Base-by-base conservation (phyloP, 352 stramenopile species). In the Globisporangium cederbergense region DNA sequence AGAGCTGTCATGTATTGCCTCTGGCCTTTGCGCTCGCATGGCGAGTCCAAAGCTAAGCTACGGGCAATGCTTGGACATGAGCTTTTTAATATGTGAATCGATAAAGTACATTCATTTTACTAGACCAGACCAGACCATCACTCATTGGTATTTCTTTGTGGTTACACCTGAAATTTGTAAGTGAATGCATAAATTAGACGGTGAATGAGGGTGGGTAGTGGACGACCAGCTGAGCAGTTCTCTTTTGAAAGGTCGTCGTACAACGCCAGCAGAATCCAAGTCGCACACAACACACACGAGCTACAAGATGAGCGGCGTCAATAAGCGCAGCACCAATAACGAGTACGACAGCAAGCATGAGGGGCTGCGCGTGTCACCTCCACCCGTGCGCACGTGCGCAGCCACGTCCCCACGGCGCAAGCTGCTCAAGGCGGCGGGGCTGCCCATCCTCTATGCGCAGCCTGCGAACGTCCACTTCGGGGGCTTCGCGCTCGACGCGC, bases 401-500 rank as follows among this genome's bases (percentile, higher is more conserved):
- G 47, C 47, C 36, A 20, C 70, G 13, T 77, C 72, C 1, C 66
- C 73, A 16, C 70, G 67, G 10, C n/a, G 38, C 7, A 69, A 66
- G 25, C 56, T 60, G 51, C 65, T 70, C 18, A 73, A 66, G 50
- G 55, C 68, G n/a, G 64, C 64, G 20, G 68, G 56, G 1, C 69
- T 65, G 1, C 64, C 60, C 71, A 58, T 89, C 20, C 68, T 91
- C 16, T 88, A 76, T 50, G 68, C 79, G 14, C 72, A 79, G 43
- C 83, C 80, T 4, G 53, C 77, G n/a, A 89, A 79, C 59, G 73
- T 97, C n/a, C 90, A 97, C 68, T 97, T 97, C 58, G 84, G 88
- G 18, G 87, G 89, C 56, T 97, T 96, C 66, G 65, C 72, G 45
- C 73, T 96, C 22, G 74, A 47, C 42, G 13, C 8, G 4, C 32